Conservation (phyloP, 441 rosid genomes). For the Corymbia citriodora region DNA sequence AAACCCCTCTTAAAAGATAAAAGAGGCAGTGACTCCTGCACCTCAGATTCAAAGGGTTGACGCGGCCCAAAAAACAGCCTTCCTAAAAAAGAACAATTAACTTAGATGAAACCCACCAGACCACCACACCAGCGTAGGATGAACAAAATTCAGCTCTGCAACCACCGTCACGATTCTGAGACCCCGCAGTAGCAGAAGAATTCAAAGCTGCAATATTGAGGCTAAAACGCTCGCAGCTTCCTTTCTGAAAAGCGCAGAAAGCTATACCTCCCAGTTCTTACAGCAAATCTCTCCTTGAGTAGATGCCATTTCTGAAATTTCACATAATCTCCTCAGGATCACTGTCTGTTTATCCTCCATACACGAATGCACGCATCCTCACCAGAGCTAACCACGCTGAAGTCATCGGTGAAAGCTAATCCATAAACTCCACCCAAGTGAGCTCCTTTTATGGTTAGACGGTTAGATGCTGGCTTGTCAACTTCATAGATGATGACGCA, state of each 20-base stretch:
- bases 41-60: background rate
- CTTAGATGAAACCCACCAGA: background rate
- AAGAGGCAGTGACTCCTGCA: background rate
- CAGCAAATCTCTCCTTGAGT: background rate
- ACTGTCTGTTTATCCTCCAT: slow-evolving; percentile 57
- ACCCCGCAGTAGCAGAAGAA: background rate
- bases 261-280: background rate
- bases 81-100: background rate
- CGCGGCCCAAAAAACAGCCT: background rate
- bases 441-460: slow-evolving; percentile 81
- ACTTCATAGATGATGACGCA: slow-evolving; percentile 80
- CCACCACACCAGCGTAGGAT: background rate
- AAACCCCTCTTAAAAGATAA: background rate
- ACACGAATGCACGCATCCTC: slow-evolving; percentile 97
- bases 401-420: slow-evolving; percentile 66
- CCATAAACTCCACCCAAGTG: slow-evolving; percentile 96
- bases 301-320: background rate
- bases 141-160: background rate
- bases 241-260: background rate
- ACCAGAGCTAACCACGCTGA: slow-evolving; percentile 75
- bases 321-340: background rate
- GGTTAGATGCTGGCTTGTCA: slow-evolving; percentile 73
- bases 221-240: background rate
- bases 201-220: background rate
- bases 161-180: background rate